Evolutionary conservation across 192 early-diverging fungal genomes (phyloP), one percentile per base, ranked within the genome.

Genomic region (Dissophora ornata): DNA sequence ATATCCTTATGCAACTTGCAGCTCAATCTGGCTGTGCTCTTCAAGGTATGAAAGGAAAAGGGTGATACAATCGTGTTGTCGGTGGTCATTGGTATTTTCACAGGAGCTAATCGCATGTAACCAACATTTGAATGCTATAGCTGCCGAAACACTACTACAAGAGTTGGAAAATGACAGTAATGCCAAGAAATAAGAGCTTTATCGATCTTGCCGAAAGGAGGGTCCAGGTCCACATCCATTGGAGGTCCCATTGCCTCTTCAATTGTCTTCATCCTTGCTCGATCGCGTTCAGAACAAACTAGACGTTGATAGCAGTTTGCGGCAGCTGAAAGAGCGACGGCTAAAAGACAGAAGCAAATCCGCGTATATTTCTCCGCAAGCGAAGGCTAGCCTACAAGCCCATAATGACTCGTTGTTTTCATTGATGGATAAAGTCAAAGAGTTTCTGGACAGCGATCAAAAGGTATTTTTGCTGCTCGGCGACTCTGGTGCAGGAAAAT

Each of bases 401-500:
- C 13, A 33, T 2, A 19, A 57, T 25, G 32, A 24, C 7, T 6
- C 12, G n/a, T 21, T 6, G 32, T 34, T 57, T 25, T 2, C 15
- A 13, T 36, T 57, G 18, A 28, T 29, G 24, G 25, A 7, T 1
- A 29, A 58, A 1, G 10, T 28, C 2, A 42, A 45, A 26, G 57
- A 6, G 13, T 58, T 58, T 29, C 28, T 58, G 22, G 13, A 40
- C 1, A 26, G 41, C n/a, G 42, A 45, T 26, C 21, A 26, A 30
- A 22, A 61, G 46, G 40, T 59, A 7, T 46, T 59, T 2, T 16
- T 59, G 12, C 11, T 59, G 21, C 57, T 59, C 9, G 57, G 57
- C 29, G 42, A 46, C 26, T 59, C 57, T 4, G 57, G 57, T 30
- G 57, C 57, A 18, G 57, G 57, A 1, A 59, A 59, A 18, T 46